These are phyloP conservation scores for Mollisia scopiformis DNA, from an alignment of 2,329 filamentous ascomycete genomes.

Conservation along the genomic window DNA sequence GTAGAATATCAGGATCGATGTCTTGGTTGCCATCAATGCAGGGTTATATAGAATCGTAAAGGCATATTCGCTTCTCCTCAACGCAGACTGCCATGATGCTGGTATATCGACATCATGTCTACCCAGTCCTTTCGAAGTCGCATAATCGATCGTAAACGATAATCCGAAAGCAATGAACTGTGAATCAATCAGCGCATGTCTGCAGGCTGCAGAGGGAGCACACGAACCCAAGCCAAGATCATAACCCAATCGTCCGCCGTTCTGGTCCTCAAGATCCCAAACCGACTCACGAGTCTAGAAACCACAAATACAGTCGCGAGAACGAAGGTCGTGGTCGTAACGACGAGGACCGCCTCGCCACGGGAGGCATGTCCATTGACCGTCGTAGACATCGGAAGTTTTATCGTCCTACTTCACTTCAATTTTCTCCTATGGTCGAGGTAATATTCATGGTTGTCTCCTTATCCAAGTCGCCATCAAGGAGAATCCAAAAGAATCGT, in stretches of 20 bases:
- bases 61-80: slow-evolving; percentile 65
- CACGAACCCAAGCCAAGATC: slow-evolving; percentile 70
- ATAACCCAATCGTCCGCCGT: slow-evolving; percentile 83
- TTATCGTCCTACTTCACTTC: not conserved
- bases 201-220: not conserved
- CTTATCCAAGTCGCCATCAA: slow-evolving; percentile 16
- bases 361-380: slow-evolving; percentile 17
- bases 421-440: not conserved
- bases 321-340: slow-evolving; percentile 69
- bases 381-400: not conserved
- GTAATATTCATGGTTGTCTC: slow-evolving; percentile 20
- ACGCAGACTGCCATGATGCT: slow-evolving; percentile 46
- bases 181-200: slow-evolving; percentile 4
- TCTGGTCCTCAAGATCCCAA: slow-evolving; percentile 71
- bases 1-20: slow-evolving; percentile 91
- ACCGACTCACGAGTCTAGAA: slow-evolving; percentile 73
- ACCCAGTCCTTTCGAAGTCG: slow-evolving; percentile 68
- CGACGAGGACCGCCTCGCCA: slow-evolving; percentile 66
- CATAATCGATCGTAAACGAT: slow-evolving; percentile 67
- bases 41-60: slow-evolving; percentile 76
- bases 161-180: slow-evolving; percentile 65
- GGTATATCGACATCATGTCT: slow-evolving; percentile 65
- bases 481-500: not conserved
- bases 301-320: slow-evolving; percentile 76
- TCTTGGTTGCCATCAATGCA: slow-evolving; percentile 87